Conservation (phyloP, 495 filamentous ascomycete genomes). For the Daldinia grandis region DNA sequence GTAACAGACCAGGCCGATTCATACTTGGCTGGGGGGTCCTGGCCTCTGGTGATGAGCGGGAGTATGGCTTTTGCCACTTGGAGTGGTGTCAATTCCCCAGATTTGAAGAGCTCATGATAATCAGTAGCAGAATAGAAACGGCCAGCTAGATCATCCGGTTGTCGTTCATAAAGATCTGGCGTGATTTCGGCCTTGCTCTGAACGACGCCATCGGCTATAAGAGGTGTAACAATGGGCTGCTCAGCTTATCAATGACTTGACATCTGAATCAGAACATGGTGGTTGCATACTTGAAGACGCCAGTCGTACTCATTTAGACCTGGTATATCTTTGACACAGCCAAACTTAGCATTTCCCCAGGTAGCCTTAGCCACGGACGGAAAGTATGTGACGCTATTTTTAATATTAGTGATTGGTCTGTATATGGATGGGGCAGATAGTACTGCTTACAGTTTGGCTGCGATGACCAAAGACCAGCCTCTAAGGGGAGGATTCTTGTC, state of each 20-base stretch:
- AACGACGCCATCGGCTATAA: conserved; percentile 46
- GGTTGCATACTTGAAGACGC: conserved; percentile 31
- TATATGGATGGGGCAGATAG: not conserved
- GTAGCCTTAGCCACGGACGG: conserved; percentile 44
- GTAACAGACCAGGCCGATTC: conserved; percentile 71
- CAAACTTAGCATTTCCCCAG: conserved; percentile 82
- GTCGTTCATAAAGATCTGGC: conserved; percentile 46
- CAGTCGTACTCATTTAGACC: conserved; percentile 65
- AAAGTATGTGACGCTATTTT: conserved; percentile 40
- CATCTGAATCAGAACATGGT: not conserved
- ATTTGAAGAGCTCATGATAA: conserved; percentile 76
- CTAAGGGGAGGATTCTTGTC: conserved; percentile 43
- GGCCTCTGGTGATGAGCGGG: conserved; percentile 70
- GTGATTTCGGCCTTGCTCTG: conserved; percentile 46
- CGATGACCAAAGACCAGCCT: conserved; percentile 43
- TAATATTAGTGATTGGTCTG: conserved; percentile 7
- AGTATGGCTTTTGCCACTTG: conserved; percentile 75
- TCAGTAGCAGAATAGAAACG: conserved; percentile 76
- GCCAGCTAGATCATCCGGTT: conserved; percentile 49
- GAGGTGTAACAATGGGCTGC: conserved; percentile 81
- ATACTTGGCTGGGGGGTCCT: conserved; percentile 62
- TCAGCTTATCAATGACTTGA: conserved; percentile 11
- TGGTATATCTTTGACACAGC: conserved; percentile 62
- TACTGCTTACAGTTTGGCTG: conserved; percentile 37
- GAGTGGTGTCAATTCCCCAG: conserved; percentile 73